These are phyloP conservation scores for Malus orientalis DNA, from an alignment of 306 rosid species.

Conservation along the genomic window DNA sequence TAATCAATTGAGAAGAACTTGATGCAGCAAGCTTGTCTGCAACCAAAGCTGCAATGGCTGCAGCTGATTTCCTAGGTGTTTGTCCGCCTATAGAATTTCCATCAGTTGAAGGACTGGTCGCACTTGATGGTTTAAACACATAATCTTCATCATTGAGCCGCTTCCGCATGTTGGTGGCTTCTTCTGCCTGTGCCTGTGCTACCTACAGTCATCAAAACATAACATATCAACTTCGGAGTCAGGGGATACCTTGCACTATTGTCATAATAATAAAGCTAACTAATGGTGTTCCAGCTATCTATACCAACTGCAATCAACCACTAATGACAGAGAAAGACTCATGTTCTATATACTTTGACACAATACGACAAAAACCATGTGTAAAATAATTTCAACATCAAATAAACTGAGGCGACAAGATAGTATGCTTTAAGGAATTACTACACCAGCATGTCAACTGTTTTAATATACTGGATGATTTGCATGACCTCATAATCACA, in stretches of 20 bases:
- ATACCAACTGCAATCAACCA: background rate
- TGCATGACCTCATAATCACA: background rate
- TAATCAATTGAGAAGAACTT: conserved; percentile 80
- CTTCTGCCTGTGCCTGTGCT: conserved; percentile 81
- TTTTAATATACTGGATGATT: background rate
- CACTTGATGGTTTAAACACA: conserved; percentile 36
- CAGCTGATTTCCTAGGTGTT: conserved; percentile 59
- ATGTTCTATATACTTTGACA: background rate
- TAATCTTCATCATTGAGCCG: conserved; percentile 58
- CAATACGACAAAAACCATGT: background rate
- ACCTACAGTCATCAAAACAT: conserved; percentile 35
- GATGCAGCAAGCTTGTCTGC: conserved; percentile 96
- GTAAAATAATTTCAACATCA: background rate
- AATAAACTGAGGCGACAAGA: background rate
- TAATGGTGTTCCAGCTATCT: background rate
- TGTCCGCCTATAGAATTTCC: conserved; percentile 36
- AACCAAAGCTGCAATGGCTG: conserved; percentile 86
- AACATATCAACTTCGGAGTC: background rate
- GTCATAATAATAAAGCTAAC: background rate
- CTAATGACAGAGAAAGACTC: background rate
- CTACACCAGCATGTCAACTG: background rate
- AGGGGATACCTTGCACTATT: background rate
- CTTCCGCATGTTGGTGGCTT: conserved; percentile 65
- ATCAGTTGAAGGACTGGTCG: conserved; percentile 21
- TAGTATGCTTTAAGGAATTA: background rate